Conservation (phyloP, 352 stramenopile species). For the Nothophytophthora sp. region DNA sequence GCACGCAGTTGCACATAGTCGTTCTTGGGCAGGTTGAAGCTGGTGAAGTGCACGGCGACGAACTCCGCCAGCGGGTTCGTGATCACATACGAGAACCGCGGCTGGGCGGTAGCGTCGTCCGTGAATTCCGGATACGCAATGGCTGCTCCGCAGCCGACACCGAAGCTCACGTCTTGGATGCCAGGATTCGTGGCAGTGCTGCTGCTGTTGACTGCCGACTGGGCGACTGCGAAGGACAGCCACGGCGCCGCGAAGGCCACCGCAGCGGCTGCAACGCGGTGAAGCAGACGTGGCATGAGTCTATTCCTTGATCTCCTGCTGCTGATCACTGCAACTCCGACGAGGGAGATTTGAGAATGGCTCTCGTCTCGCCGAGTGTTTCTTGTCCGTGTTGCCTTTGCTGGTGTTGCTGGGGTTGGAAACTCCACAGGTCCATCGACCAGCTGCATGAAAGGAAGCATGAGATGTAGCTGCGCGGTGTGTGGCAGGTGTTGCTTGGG, state of each 20-base stretch:
- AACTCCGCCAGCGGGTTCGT: constrained; percentile 50
- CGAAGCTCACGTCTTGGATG: constrained; percentile 16
- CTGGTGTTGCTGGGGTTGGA: not conserved
- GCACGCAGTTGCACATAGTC: constrained; percentile 59
- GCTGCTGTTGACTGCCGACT: constrained; percentile 14
- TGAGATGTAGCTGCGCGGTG: too few species aligned
- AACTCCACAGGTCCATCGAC: not conserved
- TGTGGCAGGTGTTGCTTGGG: too few species aligned
- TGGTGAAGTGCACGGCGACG: constrained; percentile 56
- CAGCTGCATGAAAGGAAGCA: constrained; percentile 7
- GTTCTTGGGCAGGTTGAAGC: constrained; percentile 58
- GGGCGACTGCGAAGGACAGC: constrained; percentile 9
- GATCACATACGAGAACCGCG: constrained; percentile 36
- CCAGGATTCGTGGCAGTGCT: constrained; percentile 13
- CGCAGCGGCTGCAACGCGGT: constrained; percentile 16
- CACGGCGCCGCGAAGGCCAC: constrained; percentile 18
- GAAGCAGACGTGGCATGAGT: constrained; percentile 19
- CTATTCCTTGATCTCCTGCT: too few species aligned
- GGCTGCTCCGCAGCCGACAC: constrained; percentile 32
- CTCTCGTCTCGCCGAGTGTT: not conserved
- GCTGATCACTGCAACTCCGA: too few species aligned
- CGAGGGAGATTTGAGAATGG: not conserved
- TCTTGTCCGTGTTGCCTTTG: not conserved
- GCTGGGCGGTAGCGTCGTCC: constrained; percentile 13
- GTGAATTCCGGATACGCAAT: constrained; percentile 24